Evolutionary conservation across 202 grass and related monocot genomes (phyloP), one percentile per base, ranked within the genome.

Genomic region (Musa balbisiana): DNA sequence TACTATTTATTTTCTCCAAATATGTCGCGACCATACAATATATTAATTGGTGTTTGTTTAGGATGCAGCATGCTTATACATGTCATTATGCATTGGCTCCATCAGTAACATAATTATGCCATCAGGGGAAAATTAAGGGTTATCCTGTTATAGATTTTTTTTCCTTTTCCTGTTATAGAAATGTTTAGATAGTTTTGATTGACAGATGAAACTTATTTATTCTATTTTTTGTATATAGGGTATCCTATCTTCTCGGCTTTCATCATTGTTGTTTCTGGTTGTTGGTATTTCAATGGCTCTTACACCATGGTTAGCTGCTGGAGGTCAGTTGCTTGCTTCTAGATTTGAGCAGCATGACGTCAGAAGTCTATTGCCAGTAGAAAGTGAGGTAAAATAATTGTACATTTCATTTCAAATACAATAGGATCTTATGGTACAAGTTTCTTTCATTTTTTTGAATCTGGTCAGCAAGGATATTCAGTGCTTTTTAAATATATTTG

Each of bases 291-390:
- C 95, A 67, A 94, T 98, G 95, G 95, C 95, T 77, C 43, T 98
- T 58, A 98, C 95, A 53, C 95, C 95, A 82, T 98, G 84, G 82
- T 80, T 98, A 80, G 95, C 95, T 77, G 95, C 91, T 67, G 88
- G 87, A 82, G 95, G 95, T 5, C 95, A 98, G 81, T 83, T 94
- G 74, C 71, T 98, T 72, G 90, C 95, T 80, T 98, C 95, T 71
- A 98, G 80, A 81, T 98, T 94, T 81, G 95, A 98, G 85, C 91
- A 98, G 87, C 87, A 94, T 77, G 95, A 98, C 66, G 91, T 98
- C 51, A 88, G 95, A 84, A 98, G 95, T 81, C 88, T 98, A 76
- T 86, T 92, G 58, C 95, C 95, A 49, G 95, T 83, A 53, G 95
- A 94, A 92, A 94, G 91, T 90, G 95, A 98, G 91, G 95, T 98